Evolutionary conservation across 345 rosid genomes (phyloP), one percentile per base, ranked within the genome.

Genomic region (Melastoma malabathricum): DNA sequence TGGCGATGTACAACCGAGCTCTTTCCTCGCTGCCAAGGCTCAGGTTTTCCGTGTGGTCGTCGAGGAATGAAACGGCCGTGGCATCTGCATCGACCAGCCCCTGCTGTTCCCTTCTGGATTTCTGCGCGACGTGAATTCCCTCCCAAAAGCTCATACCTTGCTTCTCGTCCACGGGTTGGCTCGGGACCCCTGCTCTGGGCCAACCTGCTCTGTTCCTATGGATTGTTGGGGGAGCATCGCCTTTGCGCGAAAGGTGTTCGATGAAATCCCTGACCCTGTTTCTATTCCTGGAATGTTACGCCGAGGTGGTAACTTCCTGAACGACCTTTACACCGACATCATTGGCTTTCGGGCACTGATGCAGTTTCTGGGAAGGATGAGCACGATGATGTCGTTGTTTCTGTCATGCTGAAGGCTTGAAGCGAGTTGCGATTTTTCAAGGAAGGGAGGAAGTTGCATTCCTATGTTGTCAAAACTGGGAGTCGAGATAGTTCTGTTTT

Each of bases 211-310:
- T 71, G 86, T 14, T 2, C 76, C 6, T 89, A 89, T 6, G 88
- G 88, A 14, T 64, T 62, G 1, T 74, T 74, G 53, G 88, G 88
- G 95, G 27, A 51, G 56, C 9, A 41, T 76, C 6, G 58, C 53
- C 9, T 17, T 47, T 65, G 97, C 97, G n/a, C 89, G 95, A 55
- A 47, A 44, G 18, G 45, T 81, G 77, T 85, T 89, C 58, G 93
- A 83, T 58, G 49, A 55, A 75, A 81, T 85, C 38, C 81, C 77
- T 27, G 43, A 79, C 53, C 82, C 84, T 27, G 97, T 65, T 56
- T 74, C 60, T 86, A 79, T 73, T 67, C 72, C 3, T 69, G 64
- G 66, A 83, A 83, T 59, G 90, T 81, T 52, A 86, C 86, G 84
- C 67, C 81, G 38, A 73, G 88, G 57, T 76, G 85, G 75, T 81